These are phyloP conservation scores for Aspergillus japonicus DNA, from an alignment of 2,329 filamentous ascomycete genomes.

Conservation along the genomic window DNA sequence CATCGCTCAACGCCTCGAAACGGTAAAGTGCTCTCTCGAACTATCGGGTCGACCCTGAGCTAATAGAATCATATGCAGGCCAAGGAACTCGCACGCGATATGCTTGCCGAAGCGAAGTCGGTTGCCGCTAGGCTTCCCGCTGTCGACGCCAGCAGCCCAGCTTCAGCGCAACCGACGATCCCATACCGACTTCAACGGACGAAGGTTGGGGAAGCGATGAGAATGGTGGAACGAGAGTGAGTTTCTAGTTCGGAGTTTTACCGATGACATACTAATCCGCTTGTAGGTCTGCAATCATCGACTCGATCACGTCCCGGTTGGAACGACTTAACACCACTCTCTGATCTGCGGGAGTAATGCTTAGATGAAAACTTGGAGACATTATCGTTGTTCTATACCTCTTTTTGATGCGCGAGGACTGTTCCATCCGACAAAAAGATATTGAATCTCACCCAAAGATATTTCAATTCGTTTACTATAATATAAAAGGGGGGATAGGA, in stretches of 20 bases:
- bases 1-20: conserved; percentile 39
- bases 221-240: conserved; percentile 51
- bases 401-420: background rate
- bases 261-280: background rate
- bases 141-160: conserved; percentile 29
- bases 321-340: conserved; percentile 41
- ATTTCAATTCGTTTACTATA: background rate
- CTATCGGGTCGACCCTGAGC: background rate
- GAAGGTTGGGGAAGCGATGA: conserved; percentile 49
- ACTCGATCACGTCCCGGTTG: conserved; percentile 43
- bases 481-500: background rate
- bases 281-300: conserved; percentile 43
- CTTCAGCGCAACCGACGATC: conserved; percentile 35
- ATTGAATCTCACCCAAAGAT: background rate
- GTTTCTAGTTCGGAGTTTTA: conserved; percentile 15
- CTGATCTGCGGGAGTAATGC: conserved; percentile 10
- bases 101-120: conserved; percentile 39
- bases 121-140: conserved; percentile 29
- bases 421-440: background rate
- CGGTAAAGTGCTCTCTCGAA: conserved; percentile 32
- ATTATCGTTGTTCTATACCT: background rate
- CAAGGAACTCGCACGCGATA: conserved; percentile 38
- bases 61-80: conserved; percentile 31
- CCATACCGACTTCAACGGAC: conserved; percentile 46
- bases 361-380: background rate